phyloP scores from a whole-genome alignment of 805 yeast genomes.

The Wickerhamiella musiphila region DNA sequence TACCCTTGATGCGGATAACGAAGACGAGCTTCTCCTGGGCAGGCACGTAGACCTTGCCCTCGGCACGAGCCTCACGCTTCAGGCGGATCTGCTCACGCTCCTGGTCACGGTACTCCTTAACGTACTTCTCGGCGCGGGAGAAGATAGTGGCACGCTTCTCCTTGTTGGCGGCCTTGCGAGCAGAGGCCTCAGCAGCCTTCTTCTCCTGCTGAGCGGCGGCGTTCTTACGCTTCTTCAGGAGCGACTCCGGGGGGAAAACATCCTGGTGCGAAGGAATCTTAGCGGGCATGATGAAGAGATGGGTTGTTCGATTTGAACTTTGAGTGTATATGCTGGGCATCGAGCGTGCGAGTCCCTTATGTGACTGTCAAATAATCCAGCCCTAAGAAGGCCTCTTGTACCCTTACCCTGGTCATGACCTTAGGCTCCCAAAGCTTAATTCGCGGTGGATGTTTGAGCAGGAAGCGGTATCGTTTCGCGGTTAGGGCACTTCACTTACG shows the following conservation, averaged over 20 bases:
- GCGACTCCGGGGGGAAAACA: slow-evolving; percentile 36
- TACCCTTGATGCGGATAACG: slow-evolving; percentile 98
- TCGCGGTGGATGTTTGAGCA: too few species aligned
- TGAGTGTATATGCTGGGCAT: too few species aligned
- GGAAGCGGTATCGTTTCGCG: too few species aligned
- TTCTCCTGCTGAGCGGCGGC: slow-evolving; percentile 38
- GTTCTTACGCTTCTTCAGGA: slow-evolving; percentile 43
- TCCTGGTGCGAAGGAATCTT: slow-evolving; percentile 11
- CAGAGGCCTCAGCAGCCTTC: slow-evolving; percentile 32
- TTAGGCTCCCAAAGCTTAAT: too few species aligned
- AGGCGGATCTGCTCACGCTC: slow-evolving; percentile 78
- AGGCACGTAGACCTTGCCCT: slow-evolving; percentile 83
- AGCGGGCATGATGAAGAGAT: slow-evolving; percentile 7
- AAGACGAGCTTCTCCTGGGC: slow-evolving; percentile 91
- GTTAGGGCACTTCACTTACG: too few species aligned
- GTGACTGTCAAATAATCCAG: too few species aligned
- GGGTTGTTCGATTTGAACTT: too few species aligned
- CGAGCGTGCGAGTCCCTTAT: too few species aligned
- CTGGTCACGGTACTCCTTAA: slow-evolving; percentile 82
- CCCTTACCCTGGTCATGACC: too few species aligned
- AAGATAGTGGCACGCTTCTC: slow-evolving; percentile 36
- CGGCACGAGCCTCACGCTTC: slow-evolving; percentile 72
- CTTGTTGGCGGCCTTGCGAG: slow-evolving; percentile 21
- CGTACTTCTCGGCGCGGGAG: slow-evolving; percentile 94
- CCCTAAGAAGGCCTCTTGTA: too few species aligned